Base-by-base conservation (phyloP, 139 green algal genomes). In the Chlorokybus atmophyticus region DNA sequence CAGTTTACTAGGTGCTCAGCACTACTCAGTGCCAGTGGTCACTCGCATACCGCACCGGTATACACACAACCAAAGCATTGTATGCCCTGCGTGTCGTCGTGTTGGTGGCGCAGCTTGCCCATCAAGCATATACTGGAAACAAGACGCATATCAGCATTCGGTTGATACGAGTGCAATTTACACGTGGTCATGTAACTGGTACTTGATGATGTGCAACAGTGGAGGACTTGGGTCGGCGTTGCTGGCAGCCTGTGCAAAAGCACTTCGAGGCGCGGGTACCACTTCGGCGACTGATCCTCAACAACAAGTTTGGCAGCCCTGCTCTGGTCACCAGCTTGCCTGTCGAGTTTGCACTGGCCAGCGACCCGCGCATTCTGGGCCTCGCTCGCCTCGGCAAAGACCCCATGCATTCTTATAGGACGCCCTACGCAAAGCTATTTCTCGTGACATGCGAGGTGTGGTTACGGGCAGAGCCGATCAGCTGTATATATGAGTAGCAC, bases 341-440 rank as follows among this genome's bases (percentile, higher is more conserved):
- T 10, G 10, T 44, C 10, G 35, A 44, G 35, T 44, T 44, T 44
- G 35, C 14, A 10, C 10, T 14, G 35, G 10, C 35, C 10, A 14
- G 10, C 35, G 35, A 44, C 35, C 35, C 10, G 35, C 35, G 35
- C 35, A 14, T 44, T 14, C 10, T 14, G 35, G 10, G 35, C 10
- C 35, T 44, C 10, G 10, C 14, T 10, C 10, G 14, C 26, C 76
- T 77, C 50, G 52, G 66, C 0, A 54, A 82, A 55, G 80, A 66
- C 49, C 60, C 79, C 14, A 73, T 84, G 2, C 78, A 82, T 2
- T 92, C 82, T 82, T 90, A 88, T 62, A 70, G 83, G 23, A 82
- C 78, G 51, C 83, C 83, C 0, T 81, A 77, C 52, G 80, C 62
- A 3, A 64, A 81, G 21, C 38, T 90, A 1, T 59, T 90, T 5